Conservation (phyloP, 164 flowering plant species). For the Nymphaea colorata region DNA sequence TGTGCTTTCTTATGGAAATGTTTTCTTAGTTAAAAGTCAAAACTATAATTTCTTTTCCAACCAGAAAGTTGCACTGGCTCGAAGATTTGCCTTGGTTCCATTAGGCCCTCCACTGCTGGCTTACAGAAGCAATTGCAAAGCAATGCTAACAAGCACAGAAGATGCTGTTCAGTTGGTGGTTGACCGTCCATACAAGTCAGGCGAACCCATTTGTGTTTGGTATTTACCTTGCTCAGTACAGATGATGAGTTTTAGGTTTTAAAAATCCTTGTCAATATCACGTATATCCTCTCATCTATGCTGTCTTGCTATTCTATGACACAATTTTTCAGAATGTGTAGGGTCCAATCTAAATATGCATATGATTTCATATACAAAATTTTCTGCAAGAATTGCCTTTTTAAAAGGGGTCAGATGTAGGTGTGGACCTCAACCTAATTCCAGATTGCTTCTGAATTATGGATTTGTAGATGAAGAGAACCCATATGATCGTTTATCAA, state of each 20-base stretch:
- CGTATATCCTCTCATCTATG: background rate
- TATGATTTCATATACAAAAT: too few relatives aligned
- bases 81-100: slow-evolving; percentile 97
- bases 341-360: background rate
- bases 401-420: slow-evolving; percentile 18
- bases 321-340: background rate
- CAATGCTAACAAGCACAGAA: slow-evolving; percentile 83
- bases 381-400: background rate
- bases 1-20: background rate
- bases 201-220: slow-evolving; percentile 91
- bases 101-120: slow-evolving; percentile 94
- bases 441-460: slow-evolving; percentile 81
- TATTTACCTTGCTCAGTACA: slow-evolving; percentile 9
- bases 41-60: slow-evolving; percentile 4
- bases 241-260: too few relatives aligned
- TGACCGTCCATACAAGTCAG: slow-evolving; percentile 82
- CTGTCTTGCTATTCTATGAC: background rate
- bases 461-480: slow-evolving; percentile 98
- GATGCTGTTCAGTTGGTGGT: slow-evolving; percentile 82
- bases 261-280: background rate
- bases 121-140: slow-evolving; percentile 85
- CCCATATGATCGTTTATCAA: slow-evolving; percentile 66
- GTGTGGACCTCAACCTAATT: slow-evolving; percentile 99
- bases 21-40: background rate
- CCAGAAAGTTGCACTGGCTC: slow-evolving; percentile 90